Evolutionary conservation across 495 filamentous ascomycete genomes (phyloP), one percentile per base, ranked within the genome.

Genomic region (Hypoxylon subgilvum): DNA sequence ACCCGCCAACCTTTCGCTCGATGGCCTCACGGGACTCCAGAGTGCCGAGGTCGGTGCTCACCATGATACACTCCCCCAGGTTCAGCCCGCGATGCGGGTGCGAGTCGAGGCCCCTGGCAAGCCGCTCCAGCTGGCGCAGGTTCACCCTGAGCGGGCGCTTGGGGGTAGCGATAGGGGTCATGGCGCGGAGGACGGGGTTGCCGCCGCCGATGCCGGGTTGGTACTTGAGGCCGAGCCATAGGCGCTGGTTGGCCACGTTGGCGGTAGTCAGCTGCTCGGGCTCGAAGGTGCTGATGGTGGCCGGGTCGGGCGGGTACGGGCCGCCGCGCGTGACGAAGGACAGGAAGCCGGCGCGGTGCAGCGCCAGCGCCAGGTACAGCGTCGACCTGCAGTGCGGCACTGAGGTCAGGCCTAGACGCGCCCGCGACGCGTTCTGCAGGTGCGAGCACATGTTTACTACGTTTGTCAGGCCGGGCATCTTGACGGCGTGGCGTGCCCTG

Each of bases 151-250:
- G 77, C 62, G 84, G 72, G 63, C 88, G 82, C 67, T 81, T 96
- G 7, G 92, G 90, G 69, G 88, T 94, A 65, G 82, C 87, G 38
- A 96, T 76, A 74, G 91, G 73, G 22, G 63, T 61, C 72, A 96
- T 81, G 65, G 84, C 78, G 25, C 79, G 80, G 50, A 98, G 67
- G 42, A 98, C 94, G 2, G 95, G 90, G 69, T 89, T 76, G 67
- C 90, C 90, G 67, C 90, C 90, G 65, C 89, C 90, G 66, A 82
- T 91, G 18, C 17, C 4, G 31, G 32, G 4, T 22, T 53, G 43
- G 78, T 98, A 98, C 77, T 97, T 97, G 65, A 97, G 73, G 6
- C 91, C 92, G 6, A 98, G 65, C 94, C 94, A 98, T 6, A 98
- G 73, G 40, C 94, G 79, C 65, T 92, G 76, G 30, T 82, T 82